Evolutionary conservation across 495 filamentous ascomycete genomes (phyloP).

Genomic region (Aspergillus heteromorphus): DNA sequence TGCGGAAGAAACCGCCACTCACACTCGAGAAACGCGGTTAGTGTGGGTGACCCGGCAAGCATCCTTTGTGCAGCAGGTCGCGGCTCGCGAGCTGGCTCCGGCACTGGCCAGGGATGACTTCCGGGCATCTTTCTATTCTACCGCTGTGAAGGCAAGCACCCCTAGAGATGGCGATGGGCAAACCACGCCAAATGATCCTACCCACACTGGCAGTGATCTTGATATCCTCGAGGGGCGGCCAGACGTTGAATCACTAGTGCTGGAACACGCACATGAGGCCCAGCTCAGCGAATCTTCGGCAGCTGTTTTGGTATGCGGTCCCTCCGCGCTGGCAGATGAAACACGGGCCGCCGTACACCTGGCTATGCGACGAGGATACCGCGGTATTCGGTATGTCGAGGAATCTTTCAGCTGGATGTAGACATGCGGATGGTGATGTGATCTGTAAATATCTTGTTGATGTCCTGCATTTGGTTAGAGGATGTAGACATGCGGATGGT

Average conservation of each 20-base stretch:
- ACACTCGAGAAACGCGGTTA: conserved; percentile 26
- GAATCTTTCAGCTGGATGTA: conserved; percentile 38
- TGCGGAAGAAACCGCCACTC: conserved; percentile 7
- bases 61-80: conserved; percentile 30
- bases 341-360: conserved; percentile 36
- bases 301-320: conserved; percentile 47
- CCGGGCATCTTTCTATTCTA: conserved; percentile 32
- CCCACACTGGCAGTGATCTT: neutral
- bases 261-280: conserved; percentile 26
- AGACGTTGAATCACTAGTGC: conserved; percentile 27
- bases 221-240: conserved; percentile 29
- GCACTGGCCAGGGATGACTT: conserved; percentile 31
- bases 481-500: too few relatives aligned
- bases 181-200: neutral
- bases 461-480: too few relatives aligned
- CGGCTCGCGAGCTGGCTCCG: conserved; percentile 21
- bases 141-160: conserved; percentile 1
- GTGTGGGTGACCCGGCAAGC: conserved; percentile 40
- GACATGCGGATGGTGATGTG: too few relatives aligned
- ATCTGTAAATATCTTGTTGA: too few relatives aligned
- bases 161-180: neutral
- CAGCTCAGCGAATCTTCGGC: conserved; percentile 20
- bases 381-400: conserved; percentile 34
- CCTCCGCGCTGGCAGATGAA: conserved; percentile 44
- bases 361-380: conserved; percentile 30